Percentiles rank a stretch among this genome's conserved stretches.
These are phyloP conservation scores for Sonneratia alba DNA, from an alignment of 345 rosid genomes.

Conservation along the genomic window DNA sequence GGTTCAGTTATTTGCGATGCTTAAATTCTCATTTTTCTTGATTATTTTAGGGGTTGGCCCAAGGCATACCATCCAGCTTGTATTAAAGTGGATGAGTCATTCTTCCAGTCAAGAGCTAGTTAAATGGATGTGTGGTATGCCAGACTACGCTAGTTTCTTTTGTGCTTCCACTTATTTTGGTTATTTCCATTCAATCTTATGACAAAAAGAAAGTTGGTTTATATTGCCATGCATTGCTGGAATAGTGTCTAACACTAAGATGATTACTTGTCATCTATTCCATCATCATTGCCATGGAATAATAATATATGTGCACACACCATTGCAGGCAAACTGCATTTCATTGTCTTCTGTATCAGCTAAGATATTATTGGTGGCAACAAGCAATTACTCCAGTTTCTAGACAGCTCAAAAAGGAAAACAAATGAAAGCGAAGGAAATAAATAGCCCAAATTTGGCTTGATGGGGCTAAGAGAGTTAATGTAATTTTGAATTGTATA, in stretches of 20 bases:
- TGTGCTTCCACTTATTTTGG: conserved; percentile 5
- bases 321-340: no score
- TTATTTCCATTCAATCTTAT: neutral
- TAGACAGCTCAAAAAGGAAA: no score
- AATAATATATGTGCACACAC: no score
- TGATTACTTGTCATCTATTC: neutral
- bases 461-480: no score
- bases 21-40: neutral
- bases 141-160: conserved; percentile 7
- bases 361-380: no score
- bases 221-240: neutral
- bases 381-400: no score
- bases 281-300: neutral
- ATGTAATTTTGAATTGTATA: no score
- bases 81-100: conserved; percentile 79
- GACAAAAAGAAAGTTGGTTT: neutral
- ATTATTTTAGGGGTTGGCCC: conserved; percentile 66
- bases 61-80: conserved; percentile 97
- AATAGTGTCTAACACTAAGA: neutral
- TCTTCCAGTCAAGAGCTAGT: conserved; percentile 62
- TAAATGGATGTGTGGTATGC: conserved; percentile 93
- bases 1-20: neutral
- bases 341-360: no score
- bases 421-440: no score
- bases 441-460: no score